Evolutionary conservation across 1,139 yeast species (phyloP), one percentile per base, ranked within the genome.

Genomic region (Zhuliangozyma blackwelliae): DNA sequence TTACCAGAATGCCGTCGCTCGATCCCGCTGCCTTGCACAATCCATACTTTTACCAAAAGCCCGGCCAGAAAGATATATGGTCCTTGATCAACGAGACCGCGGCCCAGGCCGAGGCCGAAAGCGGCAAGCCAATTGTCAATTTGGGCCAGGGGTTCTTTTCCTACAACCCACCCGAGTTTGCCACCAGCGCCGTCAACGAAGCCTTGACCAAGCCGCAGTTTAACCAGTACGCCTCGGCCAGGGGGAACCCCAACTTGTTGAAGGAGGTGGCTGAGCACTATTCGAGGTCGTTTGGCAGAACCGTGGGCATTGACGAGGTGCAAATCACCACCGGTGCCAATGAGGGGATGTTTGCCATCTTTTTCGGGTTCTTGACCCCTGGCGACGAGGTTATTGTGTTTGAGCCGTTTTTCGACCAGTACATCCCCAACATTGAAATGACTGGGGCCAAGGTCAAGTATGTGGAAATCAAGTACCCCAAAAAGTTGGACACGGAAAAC

Each of bases 371-470:
- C 49, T 64, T 92, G 46, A 76, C 86, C 34, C 77, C 81, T 2
- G 97, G 95, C 12, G 98, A 92, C 55, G 98, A 92, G 61, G 98
- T 83, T 13, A 85, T 92, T 60, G 97, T 92, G n/a, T 86, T 92
- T 57, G 96, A 92, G 60, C 98, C 98, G 2, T 92, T 88, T 58
- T 92, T 92, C 56, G 98, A 92, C 55, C 98, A 92, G 63, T 92
- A 92, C 62, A 86, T 92, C 46, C 80, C 97, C 35, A 92, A 92
- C 62, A 84, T 92, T 53, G 94, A 88, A 59, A 76, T 92, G 68
- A 82, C 95, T 3, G 97, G 97, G 22, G 98, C 96, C 28, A 84
- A 79, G 51, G 88, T 87, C 28, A 88, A 80, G 39, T 89, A 87
- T 51, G 95, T 87, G 28, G 85, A 89, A 35, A 68, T 92, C 44